Evolutionary conservation across 1,284 basidiomycete species (phyloP), one percentile per base, ranked within the genome.

Genomic region (Singerocomus inundabilis): DNA sequence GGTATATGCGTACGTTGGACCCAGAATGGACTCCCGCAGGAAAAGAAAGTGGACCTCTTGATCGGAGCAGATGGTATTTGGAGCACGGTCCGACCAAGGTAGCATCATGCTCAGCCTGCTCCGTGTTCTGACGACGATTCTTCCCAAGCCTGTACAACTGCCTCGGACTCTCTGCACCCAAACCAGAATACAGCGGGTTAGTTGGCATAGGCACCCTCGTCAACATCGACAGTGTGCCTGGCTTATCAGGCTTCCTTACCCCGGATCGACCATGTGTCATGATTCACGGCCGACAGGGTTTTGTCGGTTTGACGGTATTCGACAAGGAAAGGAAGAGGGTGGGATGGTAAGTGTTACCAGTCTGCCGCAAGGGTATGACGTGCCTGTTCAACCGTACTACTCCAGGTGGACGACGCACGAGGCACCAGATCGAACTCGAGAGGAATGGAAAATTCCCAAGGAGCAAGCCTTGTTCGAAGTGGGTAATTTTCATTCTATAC

Each of bases 41-140:
- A 66, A 49, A 61, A 48, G 50, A 61, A 56, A 49, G 67, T 51
- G 13, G 64, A 68, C 46, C 57, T 67, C 24, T 46, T 69, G 35
- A 52, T 68, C n/a, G 67, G 64, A 33, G 66, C 64, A 31, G 67
- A 69, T 25, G 64, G 66, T 5, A 66, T 70, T 16, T 70, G 64
- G 68, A 68, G 64, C 29, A 52, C 46, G 7, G 63, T 65, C 12
- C 60, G 65, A 40, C 41, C 57, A 28, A 63, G 54, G 64, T 66
- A 48, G 51, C 11, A 21, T 21, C 15, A 4, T 25, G 4, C 12
- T 21, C 11, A n/a, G n/a, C n/a, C 10, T 34, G 16, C 16, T 37
- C 31, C 11, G 9, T 2, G 16, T 34, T 13, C 49, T 60, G 18
- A 66, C 21, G 4, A 7, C 11, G n/a, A n/a, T n/a, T 15, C 28